Percentiles rank a stretch among this genome's conserved stretches.
These are phyloP conservation scores for Nothomitra cinnamomea DNA, from an alignment of 2,329 filamentous ascomycete genomes.

Conservation along the genomic window DNA sequence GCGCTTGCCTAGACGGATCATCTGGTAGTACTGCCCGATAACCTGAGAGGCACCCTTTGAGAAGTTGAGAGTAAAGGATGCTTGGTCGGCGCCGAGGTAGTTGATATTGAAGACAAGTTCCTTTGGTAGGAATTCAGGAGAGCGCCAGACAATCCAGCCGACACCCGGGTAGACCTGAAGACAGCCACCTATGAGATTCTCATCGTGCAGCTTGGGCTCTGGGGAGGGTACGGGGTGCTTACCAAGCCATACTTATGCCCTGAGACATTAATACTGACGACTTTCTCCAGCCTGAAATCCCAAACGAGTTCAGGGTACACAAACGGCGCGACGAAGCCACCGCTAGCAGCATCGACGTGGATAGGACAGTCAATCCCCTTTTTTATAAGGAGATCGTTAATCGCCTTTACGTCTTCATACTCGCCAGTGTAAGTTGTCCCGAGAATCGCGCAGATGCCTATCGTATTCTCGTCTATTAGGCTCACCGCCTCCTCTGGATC, in stretches of 20 bases:
- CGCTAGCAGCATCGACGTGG: conserved; percentile 83
- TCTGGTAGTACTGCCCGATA: conserved; percentile 93
- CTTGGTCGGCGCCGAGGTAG: conserved; percentile 89
- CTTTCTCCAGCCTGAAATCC: conserved; percentile 82
- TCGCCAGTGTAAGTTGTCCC: conserved; percentile 92
- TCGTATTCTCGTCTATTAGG: conserved; percentile 52
- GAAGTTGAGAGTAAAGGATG: conserved; percentile 94
- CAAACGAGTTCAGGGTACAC: conserved; percentile 68
- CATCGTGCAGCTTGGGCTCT: background rate
- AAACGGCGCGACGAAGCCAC: conserved; percentile 87
- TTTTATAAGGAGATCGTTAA: conserved; percentile 73
- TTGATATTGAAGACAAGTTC: conserved; percentile 99
- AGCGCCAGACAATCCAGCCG: conserved; percentile 84
- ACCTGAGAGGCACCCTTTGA: conserved; percentile 89
- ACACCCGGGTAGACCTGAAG: conserved; percentile 67
- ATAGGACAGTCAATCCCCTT: conserved; percentile 66
- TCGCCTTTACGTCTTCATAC: conserved; percentile 82
- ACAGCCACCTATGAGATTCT: background rate
- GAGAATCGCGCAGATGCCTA: conserved; percentile 82
- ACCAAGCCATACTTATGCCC: conserved; percentile 70
- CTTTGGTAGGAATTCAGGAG: conserved; percentile 65
- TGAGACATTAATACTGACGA: conserved; percentile 85
- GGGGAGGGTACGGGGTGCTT: conserved; percentile 2
- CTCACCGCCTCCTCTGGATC: conserved; percentile 44
- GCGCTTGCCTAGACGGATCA: conserved; percentile 84